Evolutionary conservation across 306 rosid genomes (phyloP).

Genomic region (Arachis stenosperma): DNA sequence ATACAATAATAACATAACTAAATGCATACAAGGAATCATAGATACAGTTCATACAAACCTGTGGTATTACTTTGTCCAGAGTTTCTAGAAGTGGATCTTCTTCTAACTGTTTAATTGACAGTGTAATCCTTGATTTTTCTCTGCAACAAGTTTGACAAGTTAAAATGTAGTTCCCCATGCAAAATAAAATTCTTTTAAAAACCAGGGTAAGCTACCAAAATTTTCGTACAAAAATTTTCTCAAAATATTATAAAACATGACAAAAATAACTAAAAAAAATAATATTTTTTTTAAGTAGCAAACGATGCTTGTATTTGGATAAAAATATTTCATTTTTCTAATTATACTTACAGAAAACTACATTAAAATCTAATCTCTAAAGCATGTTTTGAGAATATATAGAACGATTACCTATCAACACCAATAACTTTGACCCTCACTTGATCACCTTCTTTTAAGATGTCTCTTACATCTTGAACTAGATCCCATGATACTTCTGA

Average conservation of each 20-base stretch:
- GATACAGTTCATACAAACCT: conserved; percentile 55
- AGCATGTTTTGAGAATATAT: no score
- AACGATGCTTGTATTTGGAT: no score
- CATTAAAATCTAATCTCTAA: no score
- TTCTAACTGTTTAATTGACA: conserved; percentile 87
- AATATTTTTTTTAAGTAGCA: no score
- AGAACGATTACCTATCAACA: conserved; percentile 52
- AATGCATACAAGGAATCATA: no score
- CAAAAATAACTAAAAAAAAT: no score
- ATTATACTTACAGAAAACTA: no score
- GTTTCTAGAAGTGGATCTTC: conserved; percentile 98
- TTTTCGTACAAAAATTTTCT: no score
- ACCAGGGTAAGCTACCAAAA: no score
- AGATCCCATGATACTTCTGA: conserved; percentile 98
- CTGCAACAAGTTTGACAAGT: conserved; percentile 37
- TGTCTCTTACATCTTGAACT: conserved; percentile 81
- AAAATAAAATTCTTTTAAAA: neutral
- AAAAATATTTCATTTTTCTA: no score
- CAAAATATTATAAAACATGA: no score
- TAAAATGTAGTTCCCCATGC: conserved; percentile 6
- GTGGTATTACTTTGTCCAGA: conserved; percentile 91
- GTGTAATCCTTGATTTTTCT: conserved; percentile 43
- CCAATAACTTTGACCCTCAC: conserved; percentile 69
- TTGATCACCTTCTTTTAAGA: conserved; percentile 68
- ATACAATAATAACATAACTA: no score